Percentiles rank a stretch among this genome's conserved stretches.
These are phyloP conservation scores for Cylindrotheca fusiformis DNA, from an alignment of 108 stramenopile genomes.

Conservation along the genomic window DNA sequence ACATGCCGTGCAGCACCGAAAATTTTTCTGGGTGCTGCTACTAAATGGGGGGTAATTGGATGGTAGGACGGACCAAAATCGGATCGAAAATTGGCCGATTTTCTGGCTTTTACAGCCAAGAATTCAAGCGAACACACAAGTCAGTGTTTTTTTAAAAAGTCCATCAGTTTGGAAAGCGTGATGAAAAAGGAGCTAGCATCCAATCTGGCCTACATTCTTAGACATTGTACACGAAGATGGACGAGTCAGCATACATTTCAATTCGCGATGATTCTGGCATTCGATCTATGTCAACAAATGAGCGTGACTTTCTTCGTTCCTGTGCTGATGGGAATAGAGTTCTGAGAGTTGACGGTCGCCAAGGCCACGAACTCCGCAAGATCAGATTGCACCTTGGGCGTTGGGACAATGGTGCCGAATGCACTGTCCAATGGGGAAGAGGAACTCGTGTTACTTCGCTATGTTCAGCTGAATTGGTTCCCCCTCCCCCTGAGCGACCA, in stretches of 20 bases:
- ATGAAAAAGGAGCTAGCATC: too few species aligned
- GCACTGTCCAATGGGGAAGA: slow-evolving; percentile 71
- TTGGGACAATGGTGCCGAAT: slow-evolving; percentile 68
- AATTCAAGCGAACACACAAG: too few species aligned
- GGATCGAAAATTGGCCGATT: too few species aligned
- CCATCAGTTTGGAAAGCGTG: too few species aligned
- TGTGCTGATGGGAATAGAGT: slow-evolving; percentile 32
- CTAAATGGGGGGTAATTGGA: too few species aligned
- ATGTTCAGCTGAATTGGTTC: slow-evolving; percentile 62
- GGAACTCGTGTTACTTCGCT: slow-evolving; percentile 55
- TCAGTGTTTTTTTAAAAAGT: too few species aligned
- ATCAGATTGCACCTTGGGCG: slow-evolving; percentile 61
- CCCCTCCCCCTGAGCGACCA: slow-evolving; percentile 84
- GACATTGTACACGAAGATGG: too few species aligned
- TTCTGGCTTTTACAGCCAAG: too few species aligned
- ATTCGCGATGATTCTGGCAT: slow-evolving; percentile 59
- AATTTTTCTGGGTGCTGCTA: too few species aligned
- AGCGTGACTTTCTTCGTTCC: slow-evolving; percentile 65
- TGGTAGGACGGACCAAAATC: too few species aligned
- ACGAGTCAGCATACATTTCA: slow-evolving; percentile 34
- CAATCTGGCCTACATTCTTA: too few species aligned
- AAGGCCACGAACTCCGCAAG: slow-evolving; percentile 59
- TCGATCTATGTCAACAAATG: slow-evolving; percentile 58
- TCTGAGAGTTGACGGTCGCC: slow-evolving; percentile 70
- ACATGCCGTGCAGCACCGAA: too few species aligned